Conservation (phyloP, 495 filamentous ascomycete genomes). For the Daldinia concentrica region DNA sequence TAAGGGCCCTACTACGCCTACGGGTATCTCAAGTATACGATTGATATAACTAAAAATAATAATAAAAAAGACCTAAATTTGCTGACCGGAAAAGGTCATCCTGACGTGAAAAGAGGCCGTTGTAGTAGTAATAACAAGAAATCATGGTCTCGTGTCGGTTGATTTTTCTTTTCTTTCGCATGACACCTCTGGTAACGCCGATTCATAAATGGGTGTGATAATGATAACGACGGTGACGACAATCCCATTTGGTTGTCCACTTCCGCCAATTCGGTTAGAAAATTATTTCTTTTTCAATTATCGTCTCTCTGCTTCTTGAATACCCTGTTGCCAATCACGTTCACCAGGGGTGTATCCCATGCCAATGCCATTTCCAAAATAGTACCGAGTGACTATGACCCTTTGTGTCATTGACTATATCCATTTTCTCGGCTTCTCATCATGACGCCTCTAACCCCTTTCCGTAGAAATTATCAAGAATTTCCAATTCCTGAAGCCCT, state of each 20-base stretch:
- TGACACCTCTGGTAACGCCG: constrained; percentile 10
- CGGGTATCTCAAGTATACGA: not conserved
- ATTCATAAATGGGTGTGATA: not conserved
- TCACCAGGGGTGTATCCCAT: not conserved
- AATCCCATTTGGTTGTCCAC: not conserved
- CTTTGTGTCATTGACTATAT: not conserved
- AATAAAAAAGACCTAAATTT: not conserved
- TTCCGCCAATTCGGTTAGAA: not conserved
- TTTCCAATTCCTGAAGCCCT: not conserved
- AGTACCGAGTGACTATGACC: not conserved
- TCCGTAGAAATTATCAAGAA: not conserved
- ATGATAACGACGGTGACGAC: not conserved
- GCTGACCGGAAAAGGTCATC: not conserved
- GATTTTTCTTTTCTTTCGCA: not conserved
- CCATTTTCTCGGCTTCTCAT: not conserved
- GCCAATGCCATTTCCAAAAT: not conserved
- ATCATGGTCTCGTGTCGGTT: not conserved
- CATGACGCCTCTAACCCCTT: not conserved
- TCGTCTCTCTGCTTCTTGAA: not conserved
- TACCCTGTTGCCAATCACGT: not conserved
- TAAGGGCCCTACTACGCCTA: not conserved
- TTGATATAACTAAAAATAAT: not conserved
- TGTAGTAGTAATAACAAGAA: not conserved
- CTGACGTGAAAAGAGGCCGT: not conserved
- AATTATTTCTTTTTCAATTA: not conserved